These are phyloP conservation scores for Xerocomus minutiporus DNA, from an alignment of 1,284 basidiomycete species.

Conservation along the genomic window DNA sequence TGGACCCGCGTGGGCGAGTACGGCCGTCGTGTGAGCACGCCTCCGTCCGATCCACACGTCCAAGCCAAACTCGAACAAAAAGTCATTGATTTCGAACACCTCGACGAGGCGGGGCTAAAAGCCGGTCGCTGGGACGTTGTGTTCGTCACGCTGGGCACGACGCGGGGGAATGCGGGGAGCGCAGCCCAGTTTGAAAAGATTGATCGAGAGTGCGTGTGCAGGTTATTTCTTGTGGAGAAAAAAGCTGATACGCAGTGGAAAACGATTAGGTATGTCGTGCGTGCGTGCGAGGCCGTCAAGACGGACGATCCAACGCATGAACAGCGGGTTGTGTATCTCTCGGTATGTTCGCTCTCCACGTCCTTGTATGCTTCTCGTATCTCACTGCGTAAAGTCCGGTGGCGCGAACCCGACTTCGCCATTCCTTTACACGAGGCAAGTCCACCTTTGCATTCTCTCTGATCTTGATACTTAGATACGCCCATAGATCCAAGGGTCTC, in stretches of 20 bases:
- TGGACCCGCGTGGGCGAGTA: slow-evolving; percentile 61
- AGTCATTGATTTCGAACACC: slow-evolving; percentile 61
- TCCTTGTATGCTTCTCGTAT: too few species aligned
- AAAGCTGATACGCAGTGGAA: not conserved
- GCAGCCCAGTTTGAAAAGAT: slow-evolving; percentile 67
- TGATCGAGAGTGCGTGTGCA: slow-evolving; percentile 57
- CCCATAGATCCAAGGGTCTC: slow-evolving; percentile 60
- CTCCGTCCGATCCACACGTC: slow-evolving; percentile 10
- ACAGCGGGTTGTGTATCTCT: slow-evolving; percentile 68
- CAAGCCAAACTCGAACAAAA: slow-evolving; percentile 54
- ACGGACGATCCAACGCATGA: slow-evolving; percentile 37
- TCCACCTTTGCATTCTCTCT: not conserved
- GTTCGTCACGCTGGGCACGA: slow-evolving; percentile 59
- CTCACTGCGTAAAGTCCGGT: slow-evolving; percentile 33
- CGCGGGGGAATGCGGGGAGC: slow-evolving; percentile 55
- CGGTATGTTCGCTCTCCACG: slow-evolving; percentile 38
- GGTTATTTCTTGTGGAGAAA: too few species aligned
- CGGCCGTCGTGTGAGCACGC: slow-evolving; percentile 52
- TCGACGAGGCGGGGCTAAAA: slow-evolving; percentile 47
- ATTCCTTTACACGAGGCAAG: slow-evolving; percentile 50
- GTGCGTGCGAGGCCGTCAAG: slow-evolving; percentile 62
- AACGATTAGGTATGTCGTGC: slow-evolving; percentile 59
- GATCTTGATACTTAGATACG: not conserved
- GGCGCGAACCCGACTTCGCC: slow-evolving; percentile 47
- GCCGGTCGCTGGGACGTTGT: slow-evolving; percentile 67